These are phyloP conservation scores for Sphaerulina musiva DNA, from an alignment of 2,329 filamentous ascomycete genomes.

Conservation along the genomic window DNA sequence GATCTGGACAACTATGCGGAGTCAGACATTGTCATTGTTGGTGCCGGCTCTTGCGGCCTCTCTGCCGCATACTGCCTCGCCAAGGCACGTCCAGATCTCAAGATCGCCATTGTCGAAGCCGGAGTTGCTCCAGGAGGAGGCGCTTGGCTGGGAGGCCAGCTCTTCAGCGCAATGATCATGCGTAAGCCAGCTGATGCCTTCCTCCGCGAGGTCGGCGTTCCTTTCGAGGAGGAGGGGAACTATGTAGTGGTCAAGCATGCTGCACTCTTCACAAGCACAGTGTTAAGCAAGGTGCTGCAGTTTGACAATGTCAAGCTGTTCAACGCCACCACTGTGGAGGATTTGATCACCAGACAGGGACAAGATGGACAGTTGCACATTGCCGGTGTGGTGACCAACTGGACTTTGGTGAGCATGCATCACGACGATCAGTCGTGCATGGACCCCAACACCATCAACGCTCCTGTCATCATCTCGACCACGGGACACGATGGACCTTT, in stretches of 20 bases:
- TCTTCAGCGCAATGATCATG: conserved; percentile 94
- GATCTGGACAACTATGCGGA: conserved; percentile 86
- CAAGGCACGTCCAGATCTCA: conserved; percentile 77
- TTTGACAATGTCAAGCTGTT: conserved; percentile 94
- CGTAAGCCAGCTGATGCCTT: conserved; percentile 85
- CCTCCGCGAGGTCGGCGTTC: conserved; percentile 70
- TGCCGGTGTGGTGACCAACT: conserved; percentile 89
- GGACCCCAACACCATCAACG: conserved; percentile 96
- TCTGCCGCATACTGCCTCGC: conserved; percentile 78
- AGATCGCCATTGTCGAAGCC: conserved; percentile 86
- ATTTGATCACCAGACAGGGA: conserved; percentile 72
- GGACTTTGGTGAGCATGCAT: conserved; percentile 71
- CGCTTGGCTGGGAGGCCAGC: conserved; percentile 87
- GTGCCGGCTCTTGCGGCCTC: conserved; percentile 81
- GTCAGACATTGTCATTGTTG: conserved; percentile 88
- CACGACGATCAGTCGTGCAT: conserved; percentile 68
- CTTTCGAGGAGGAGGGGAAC: conserved; percentile 77
- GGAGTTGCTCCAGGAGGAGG: conserved; percentile 81
- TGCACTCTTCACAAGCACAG: conserved; percentile 81
- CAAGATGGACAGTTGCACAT: conserved; percentile 56
- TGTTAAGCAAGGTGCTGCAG: conserved; percentile 72
- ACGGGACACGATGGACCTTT: conserved; percentile 87
- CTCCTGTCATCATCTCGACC: conserved; percentile 78
- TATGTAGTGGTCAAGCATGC: conserved; percentile 93
- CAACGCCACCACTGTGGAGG: conserved; percentile 88